Evolutionary conservation across 805 yeast genomes (phyloP), one percentile per base, ranked within the genome.

Genomic region (Starmerella sp.): DNA sequence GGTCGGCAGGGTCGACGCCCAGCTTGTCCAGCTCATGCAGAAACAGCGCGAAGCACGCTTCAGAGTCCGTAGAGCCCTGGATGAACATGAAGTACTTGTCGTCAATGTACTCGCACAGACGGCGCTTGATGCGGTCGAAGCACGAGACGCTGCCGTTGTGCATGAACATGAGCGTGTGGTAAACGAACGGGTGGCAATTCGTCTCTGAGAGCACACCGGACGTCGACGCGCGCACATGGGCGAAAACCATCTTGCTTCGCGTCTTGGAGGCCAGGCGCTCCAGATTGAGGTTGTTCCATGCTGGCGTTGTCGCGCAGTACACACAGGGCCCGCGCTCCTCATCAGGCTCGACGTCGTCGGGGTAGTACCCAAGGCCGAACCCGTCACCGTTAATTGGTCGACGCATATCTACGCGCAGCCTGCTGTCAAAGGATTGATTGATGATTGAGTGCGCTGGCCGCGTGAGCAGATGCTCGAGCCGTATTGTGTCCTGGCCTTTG

Each of bases 301-400:
- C 75, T 0, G 98, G 98, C 0, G 98, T 93, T 48, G 90, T 93
- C 11, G 97, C 97, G 62, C 88, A 83, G 73, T 86, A 93, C 2
- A 89, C 77, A 69, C 97, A 93, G 30, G 98, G 97, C 1, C 88
- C 86, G 44, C 80, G 79, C 41, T 77, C 79, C 17, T 78, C 67
- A 32, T 69, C 74, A 10, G 68, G 69, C 48, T 79, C 82, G 9
- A 71, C 71, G 46, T 79, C 84, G n/a, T 72, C 63, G 11, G 75
- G 71, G 66, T 93, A 93, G 71, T 93, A 93, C 0, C 97, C 97
- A 28, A 93, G 91, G 1, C 98, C 98, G 69, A 93, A 93, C 0
- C 98, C 98, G 69, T 93, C 98, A 43, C 98, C 98, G 67, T 93
- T 93, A 62, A 93, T 87, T 1, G 98, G 97, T 52, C 95, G 80